phyloP scores from a whole-genome alignment of 2,329 filamentous ascomycete species.

The Fusarium napiforme region DNA sequence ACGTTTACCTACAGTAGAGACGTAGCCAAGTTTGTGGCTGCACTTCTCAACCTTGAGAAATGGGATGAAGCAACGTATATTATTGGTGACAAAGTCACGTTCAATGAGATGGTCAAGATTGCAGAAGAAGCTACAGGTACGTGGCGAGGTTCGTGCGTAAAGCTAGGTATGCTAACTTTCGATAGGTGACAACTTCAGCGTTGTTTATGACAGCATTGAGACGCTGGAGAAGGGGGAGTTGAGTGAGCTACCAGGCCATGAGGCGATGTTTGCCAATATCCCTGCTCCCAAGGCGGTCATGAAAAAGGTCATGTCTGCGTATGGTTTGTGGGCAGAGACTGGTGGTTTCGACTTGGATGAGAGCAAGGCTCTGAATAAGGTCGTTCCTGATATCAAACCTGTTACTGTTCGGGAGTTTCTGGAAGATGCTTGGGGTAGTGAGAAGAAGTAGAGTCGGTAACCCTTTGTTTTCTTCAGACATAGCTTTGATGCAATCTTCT shows the following conservation, averaged over 20 bases:
- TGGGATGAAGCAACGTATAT: conserved; percentile 11
- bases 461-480: too few relatives aligned
- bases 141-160: accelerated
- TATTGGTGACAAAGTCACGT: conserved; percentile 10
- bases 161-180: accelerated
- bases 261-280: not conserved
- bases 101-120: not conserved
- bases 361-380: not conserved
- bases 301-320: not conserved
- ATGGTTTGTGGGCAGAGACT: not conserved
- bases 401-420: not conserved
- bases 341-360: conserved; percentile 2
- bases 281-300: not conserved
- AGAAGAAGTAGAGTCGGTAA: not conserved
- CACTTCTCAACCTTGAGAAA: not conserved
- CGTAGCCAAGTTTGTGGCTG: not conserved
- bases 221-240: conserved; percentile 3
- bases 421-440: not conserved
- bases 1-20: conserved; percentile 1
- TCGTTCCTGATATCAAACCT: not conserved
- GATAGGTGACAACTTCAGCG: not conserved
- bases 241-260: conserved; percentile 7
- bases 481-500: not conserved
- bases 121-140: conserved; percentile 7
- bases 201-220: conserved; percentile 4